Evolutionary conservation across 75 land plant genomes (phyloP).

Genomic region (Adiantum capillusveneris): DNA sequence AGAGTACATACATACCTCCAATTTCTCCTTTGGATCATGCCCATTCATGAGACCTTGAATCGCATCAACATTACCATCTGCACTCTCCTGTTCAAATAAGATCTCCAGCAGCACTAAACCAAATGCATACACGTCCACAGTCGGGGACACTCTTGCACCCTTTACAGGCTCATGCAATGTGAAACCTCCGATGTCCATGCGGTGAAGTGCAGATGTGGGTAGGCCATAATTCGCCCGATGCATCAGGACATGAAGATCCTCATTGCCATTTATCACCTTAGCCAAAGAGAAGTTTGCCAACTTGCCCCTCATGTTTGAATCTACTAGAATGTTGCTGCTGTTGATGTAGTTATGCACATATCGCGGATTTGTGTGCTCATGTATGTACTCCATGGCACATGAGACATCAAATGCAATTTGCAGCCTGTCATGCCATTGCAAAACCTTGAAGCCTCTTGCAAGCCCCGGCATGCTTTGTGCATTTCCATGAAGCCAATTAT

Average conservation of each 20-base stretch:
- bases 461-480: no score
- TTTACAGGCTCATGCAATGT: no score
- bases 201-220: constrained; percentile 88
- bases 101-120: constrained; percentile 89
- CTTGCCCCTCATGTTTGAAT: constrained; percentile 65
- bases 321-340: constrained; percentile 89
- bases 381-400: constrained; percentile 88
- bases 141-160: no score
- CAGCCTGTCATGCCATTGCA: constrained; percentile 61
- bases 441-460: constrained; percentile 7
- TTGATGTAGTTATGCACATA: constrained; percentile 90
- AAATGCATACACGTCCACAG: constrained; percentile 78
- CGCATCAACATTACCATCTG: no score
- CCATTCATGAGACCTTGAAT: no score
- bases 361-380: constrained; percentile 84
- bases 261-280: constrained; percentile 27
- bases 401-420: constrained; percentile 84
- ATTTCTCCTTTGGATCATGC: no score
- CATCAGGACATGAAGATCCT: no score
- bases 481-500: constrained; percentile 50
- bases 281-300: constrained; percentile 90
- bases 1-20: no score
- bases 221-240: constrained; percentile 80
- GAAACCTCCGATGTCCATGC: constrained; percentile 72
- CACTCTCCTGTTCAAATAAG: no score